phyloP scores from a whole-genome alignment of 2,329 filamentous ascomycete species.

The Epichloe gansuensis region DNA sequence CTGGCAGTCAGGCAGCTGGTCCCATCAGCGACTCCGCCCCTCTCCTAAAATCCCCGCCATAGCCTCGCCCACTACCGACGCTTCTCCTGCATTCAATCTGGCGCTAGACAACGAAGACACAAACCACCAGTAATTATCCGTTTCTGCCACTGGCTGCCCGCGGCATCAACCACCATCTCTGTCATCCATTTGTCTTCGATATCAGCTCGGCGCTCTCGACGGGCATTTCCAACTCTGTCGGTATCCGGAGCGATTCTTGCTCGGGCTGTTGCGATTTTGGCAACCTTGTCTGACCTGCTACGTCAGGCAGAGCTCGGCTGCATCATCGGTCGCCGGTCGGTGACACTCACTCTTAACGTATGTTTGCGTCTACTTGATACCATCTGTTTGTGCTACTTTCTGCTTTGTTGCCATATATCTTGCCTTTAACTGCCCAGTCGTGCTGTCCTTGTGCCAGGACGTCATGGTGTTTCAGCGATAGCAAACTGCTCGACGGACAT shows the following conservation, averaged over 20 bases:
- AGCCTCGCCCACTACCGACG: background rate
- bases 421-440: background rate
- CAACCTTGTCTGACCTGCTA: background rate
- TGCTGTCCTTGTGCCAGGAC: background rate
- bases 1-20: no score
- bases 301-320: background rate
- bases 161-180: background rate
- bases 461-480: background rate
- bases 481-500: constrained; percentile 1
- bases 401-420: background rate
- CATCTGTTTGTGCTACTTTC: background rate
- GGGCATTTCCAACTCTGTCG: background rate
- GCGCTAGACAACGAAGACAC: constrained; percentile 2
- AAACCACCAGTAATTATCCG: background rate
- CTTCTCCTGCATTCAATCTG: constrained; percentile 5
- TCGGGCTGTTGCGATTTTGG: background rate
- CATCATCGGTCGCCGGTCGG: background rate
- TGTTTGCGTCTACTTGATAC: background rate
- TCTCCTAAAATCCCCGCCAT: background rate
- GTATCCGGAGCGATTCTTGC: background rate
- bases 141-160: background rate
- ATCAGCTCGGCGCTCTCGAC: background rate
- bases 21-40: no score
- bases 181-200: background rate
- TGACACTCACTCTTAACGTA: background rate